These are phyloP conservation scores for Aspergillus tamarii DNA, from an alignment of 2,329 filamentous ascomycete genomes.

Conservation along the genomic window DNA sequence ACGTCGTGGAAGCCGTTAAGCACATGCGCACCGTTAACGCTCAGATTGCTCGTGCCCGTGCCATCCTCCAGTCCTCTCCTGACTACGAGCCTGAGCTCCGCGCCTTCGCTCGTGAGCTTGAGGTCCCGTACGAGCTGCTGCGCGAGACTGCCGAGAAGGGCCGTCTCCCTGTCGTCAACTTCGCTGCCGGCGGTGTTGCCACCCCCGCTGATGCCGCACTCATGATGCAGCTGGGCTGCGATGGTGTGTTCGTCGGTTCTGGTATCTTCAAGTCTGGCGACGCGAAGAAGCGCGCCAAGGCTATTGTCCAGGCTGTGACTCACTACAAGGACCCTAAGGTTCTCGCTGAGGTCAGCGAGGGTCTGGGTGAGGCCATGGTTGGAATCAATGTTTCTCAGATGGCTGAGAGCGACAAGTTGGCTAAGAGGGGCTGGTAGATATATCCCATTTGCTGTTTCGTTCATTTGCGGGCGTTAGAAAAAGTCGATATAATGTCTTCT, in stretches of 20 bases:
- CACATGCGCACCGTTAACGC: conserved; percentile 90
- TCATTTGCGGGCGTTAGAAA: conserved; percentile 18
- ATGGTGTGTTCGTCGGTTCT: conserved; percentile 94
- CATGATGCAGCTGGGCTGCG: conserved; percentile 99
- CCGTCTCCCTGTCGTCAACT: conserved; percentile 92
- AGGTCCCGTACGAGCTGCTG: conserved; percentile 75
- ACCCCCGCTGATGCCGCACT: conserved; percentile 95
- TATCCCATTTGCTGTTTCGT: not conserved
- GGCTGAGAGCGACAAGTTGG: conserved; percentile 78
- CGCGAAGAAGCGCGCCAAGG: conserved; percentile 84
- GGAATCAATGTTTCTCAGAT: conserved; percentile 85
- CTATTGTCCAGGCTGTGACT: conserved; percentile 92
- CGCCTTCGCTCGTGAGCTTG: conserved; percentile 78
- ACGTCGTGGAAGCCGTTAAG: conserved; percentile 93
- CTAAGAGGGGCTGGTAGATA: conserved; percentile 78
- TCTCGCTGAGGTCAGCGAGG: conserved; percentile 82
- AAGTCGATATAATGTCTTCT: conserved; percentile 17
- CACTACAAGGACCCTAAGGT: conserved; percentile 86
- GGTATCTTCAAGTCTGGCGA: conserved; percentile 98
- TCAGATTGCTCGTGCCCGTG: conserved; percentile 74
- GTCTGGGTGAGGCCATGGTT: conserved; percentile 96
- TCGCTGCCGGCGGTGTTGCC: conserved; percentile 98
- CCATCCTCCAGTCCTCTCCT: conserved; percentile 49
- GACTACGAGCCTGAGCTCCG: conserved; percentile 72
- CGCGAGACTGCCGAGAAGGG: conserved; percentile 86